These are phyloP conservation scores for Coleophoma cylindrospora DNA, from an alignment of 2,329 filamentous ascomycete genomes.

Conservation along the genomic window DNA sequence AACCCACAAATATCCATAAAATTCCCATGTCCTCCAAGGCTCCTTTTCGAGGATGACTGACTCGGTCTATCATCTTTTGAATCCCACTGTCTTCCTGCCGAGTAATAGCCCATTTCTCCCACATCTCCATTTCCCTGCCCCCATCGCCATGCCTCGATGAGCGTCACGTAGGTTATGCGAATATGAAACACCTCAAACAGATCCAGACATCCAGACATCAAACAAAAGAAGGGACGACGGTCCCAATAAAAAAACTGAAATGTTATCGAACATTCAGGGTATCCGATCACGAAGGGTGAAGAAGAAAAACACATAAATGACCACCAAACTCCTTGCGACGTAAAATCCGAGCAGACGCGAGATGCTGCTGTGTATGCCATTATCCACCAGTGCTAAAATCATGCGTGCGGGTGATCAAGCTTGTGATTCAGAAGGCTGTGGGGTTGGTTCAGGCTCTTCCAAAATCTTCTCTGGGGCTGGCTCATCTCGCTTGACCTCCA, in stretches of 20 bases:
- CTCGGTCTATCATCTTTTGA: too few species aligned
- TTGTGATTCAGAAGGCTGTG: not conserved
- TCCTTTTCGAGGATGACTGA: too few species aligned
- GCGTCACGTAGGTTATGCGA: too few species aligned
- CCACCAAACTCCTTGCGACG: not conserved
- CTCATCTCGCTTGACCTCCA: conserved; percentile 21
- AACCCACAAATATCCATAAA: too few species aligned
- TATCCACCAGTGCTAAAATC: too few species aligned
- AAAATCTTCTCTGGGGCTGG: conserved; percentile 7
- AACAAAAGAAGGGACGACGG: not conserved
- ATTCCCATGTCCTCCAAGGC: too few species aligned
- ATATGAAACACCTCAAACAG: not conserved
- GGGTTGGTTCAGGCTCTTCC: conserved; percentile 6
- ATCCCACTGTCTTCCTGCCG: too few species aligned
- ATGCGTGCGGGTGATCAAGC: too few species aligned
- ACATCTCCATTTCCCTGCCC: not conserved
- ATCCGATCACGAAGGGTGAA: conserved; percentile 3
- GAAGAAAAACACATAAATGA: not conserved
- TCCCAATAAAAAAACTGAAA: not conserved
- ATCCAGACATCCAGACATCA: not conserved
- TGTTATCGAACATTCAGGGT: conserved; percentile 1
- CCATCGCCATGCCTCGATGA: not conserved
- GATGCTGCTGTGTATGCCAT: too few species aligned
- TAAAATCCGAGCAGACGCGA: not conserved
- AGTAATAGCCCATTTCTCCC: too few species aligned